Evolutionary conservation across 139 green algal genomes (phyloP).

Genomic region (Chlamydomonas sphaeroides): DNA sequence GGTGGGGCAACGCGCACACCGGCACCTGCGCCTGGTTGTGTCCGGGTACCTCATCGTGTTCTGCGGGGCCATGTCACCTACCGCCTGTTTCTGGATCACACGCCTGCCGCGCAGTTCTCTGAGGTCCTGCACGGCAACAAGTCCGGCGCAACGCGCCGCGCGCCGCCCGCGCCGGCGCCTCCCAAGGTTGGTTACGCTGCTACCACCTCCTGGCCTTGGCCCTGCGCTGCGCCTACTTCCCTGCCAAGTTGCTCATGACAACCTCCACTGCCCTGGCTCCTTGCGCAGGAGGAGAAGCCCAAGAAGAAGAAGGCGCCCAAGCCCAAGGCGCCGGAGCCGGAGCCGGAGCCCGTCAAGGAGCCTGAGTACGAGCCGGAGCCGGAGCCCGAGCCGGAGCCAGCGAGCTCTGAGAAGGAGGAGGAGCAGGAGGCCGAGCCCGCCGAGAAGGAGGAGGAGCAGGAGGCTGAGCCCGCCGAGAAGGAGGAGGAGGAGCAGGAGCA

Average conservation of each 20-base stretch:
- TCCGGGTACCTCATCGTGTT: too few relatives aligned
- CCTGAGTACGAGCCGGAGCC: not conserved
- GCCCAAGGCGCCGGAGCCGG: not conserved
- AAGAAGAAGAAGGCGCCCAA: not conserved
- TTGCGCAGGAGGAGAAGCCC: not conserved
- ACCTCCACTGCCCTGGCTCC: too few relatives aligned
- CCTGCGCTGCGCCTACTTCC: too few relatives aligned
- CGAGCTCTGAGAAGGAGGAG: not conserved
- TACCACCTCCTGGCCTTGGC: too few relatives aligned
- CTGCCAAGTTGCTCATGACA: too few relatives aligned
- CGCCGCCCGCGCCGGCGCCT: not conserved
- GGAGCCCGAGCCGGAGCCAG: not conserved
- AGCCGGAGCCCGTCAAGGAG: not conserved
- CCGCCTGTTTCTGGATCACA: too few relatives aligned
- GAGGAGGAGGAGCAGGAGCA: conserved; percentile 1
- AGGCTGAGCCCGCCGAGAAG: not conserved
- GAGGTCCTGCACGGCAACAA: conserved; percentile 36
- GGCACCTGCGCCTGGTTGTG: too few relatives aligned
- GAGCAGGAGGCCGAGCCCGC: not conserved
- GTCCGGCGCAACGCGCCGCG: not conserved
- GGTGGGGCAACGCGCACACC: too few relatives aligned
- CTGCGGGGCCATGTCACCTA: too few relatives aligned
- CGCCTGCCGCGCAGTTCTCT: not conserved
- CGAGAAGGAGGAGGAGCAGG: not conserved
- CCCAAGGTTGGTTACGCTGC: not conserved